Base-by-base conservation (phyloP, 78 protist species). In the Dictyostelium citrinum region DNA sequence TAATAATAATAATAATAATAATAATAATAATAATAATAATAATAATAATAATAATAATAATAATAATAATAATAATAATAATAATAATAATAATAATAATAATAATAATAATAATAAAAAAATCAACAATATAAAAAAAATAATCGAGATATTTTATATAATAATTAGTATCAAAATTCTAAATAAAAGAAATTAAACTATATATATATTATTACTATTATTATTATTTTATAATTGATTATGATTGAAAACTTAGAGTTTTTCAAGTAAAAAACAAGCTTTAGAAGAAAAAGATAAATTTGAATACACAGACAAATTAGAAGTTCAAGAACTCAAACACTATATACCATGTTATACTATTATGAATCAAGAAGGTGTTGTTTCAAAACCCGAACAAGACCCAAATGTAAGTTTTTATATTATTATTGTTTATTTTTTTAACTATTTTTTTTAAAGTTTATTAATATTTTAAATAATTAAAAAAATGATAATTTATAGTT, bases 361-460 rank as follows among this genome's bases (percentile, higher is more conserved):
- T 67, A 91, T 91, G 95, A 43, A 91, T 82, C 91, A 91, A 74
- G 90, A 91, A 22, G 95, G 95, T 81, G 39, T 82, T 55, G 90
- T 91, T 14, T 29, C 39, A 31, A 37, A 27, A 60, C 85, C 95
- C 24, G 75, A 70, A 9, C 82, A 80, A 27, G 95, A 91, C 24
- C 95, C 95, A 91, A 91, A 91, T 60, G 95, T 90, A 83, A 24
- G 74, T 74, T 8, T 12, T 33, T 9, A 16, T 16, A 17, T n/a
- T 0, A 5, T 5, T 7, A n/a, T 41, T 16, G 35, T 16, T 14
- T 75, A 33, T 31, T 71, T 61, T 20, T 24, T 61, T n/a, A n/a
- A 71, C 33, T 39, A 1, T 31, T 31, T 9, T 31, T 24, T 33
- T 71, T 31, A 55, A 55, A 82, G 3, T 43, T 43, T 9, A 29